Evolutionary conservation across 305 asterid species (phyloP), one percentile per base, ranked within the genome.

Genomic region (Fraxinus albicans): DNA sequence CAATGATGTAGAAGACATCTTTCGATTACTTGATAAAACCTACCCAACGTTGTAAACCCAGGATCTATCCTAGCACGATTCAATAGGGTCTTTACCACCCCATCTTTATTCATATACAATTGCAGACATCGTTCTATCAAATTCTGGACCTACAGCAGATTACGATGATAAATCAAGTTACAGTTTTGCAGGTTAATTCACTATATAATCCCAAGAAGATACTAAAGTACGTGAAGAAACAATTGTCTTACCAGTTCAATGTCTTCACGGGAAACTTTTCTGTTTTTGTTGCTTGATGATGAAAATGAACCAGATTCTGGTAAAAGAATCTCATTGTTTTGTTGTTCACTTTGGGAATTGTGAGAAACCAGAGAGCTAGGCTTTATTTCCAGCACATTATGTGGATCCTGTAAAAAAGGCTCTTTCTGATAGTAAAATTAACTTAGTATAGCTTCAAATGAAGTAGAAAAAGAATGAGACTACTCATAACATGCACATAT

Each of bases 31-130:
- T 38, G 53, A 84, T 79, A 63, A 67, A 69, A 84, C 89, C 33
- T 88, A 96, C 99, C 99, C 84, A 96, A 87, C 23, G 97, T 90
- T 50, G 98, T 94, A 92, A 94, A 96, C 38, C 98, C 98, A 13
- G 98, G 98, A 91, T 95, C 97, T 79, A 96, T 95, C 90, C 98
- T 92, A 80, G 99, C 98, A 23, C 98, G 98, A 85, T 90, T 93
- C 70, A 95, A 86, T 76, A 96, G 93, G 77, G 99, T 96, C 87
- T 93, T 96, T 50, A 95, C 98, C 78, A 93, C 98, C 88, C 95
- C 98, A 63, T 95, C 97, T 90, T 85, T 93, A 82, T 92, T 93
- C 98, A 95, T 96, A 82, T 96, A 96, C 87, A 95, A 81, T 86
- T 95, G 98, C 78, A 96, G 91, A 83, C 99, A 96, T 81, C 97